Evolutionary conservation across 2,329 filamentous ascomycete genomes (phyloP), one percentile per base, ranked within the genome.

Genomic region (Chaetoscypha palmicola): DNA sequence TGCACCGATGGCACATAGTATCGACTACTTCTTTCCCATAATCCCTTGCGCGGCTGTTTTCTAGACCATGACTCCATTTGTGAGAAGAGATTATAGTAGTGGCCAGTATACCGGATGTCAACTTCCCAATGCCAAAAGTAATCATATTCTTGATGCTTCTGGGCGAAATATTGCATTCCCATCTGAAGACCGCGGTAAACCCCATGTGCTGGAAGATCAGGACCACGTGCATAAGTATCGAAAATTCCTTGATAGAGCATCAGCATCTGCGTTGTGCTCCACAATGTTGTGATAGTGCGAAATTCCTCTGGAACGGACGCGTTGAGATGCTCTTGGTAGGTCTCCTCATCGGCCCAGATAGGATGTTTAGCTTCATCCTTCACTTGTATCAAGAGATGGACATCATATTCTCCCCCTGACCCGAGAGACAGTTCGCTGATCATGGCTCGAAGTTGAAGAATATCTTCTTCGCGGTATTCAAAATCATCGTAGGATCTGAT

Each of bases 41-140:
- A 70, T 0, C 83, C 82, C 63, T 88, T 89, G 10, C 86, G 73
- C 1, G 86, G 86, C 64, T 92, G 86, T 36, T 76, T 66, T 51
- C 73, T 77, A 12, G 84, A 74, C 83, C 84, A 92, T 34, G 69
- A 67, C 56, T 78, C 74, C 28, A 88, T 68, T 59, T 83, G 83
- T 53, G 79, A 75, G 58, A 91, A 76, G 16, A 87, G 65, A 49
- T 86, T 78, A 53, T 84, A 89, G 68, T 86, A 91, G 65, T 95
- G 88, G 26, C 89, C 88, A 0, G 85, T 92, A 63, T 94, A 94
- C 22, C 88, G 81, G 34, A 90, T 79, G 58, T 95, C 89, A 82
- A 94, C 91, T 64, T 95, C 89, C 86, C 89, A 94, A 54, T 94
- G 86, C 89, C 89, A 95, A 64, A 89, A 88, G 66, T 81, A 86